Evolutionary conservation across 371 early-diverging fungal species (phyloP).

Genomic region (Circinella umbellata): DNA sequence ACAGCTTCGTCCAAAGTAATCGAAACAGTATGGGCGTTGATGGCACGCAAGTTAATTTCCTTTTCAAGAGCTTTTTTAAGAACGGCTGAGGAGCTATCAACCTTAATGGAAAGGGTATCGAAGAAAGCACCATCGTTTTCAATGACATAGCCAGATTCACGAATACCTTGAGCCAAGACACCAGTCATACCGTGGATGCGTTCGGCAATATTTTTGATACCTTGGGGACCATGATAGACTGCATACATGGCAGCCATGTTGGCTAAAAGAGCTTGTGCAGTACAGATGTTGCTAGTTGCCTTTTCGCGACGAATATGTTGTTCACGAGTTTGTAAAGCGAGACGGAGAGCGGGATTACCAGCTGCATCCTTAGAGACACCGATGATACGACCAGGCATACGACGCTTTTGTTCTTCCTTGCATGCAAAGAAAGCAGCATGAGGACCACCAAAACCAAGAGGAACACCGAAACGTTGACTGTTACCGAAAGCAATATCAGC

Average conservation of each 20-base stretch:
- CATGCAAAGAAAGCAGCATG: constrained; percentile 98
- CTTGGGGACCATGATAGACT: constrained; percentile 96
- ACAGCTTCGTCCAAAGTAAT: constrained; percentile 93
- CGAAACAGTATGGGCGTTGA: constrained; percentile 77
- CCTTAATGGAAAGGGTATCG: constrained; percentile 90
- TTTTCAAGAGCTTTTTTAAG: constrained; percentile 72
- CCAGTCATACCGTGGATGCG: constrained; percentile 89
- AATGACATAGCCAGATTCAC: constrained; percentile 69
- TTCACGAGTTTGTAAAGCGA: constrained; percentile 96
- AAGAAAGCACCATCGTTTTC: constrained; percentile 85
- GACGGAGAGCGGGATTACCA: constrained; percentile 91
- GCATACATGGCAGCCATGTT: constrained; percentile 96
- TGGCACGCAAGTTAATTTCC: constrained; percentile 87
- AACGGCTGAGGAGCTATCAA: constrained; percentile 66
- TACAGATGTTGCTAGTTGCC: constrained; percentile 98
- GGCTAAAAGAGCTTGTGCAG: constrained; percentile 92
- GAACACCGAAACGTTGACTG: constrained; percentile 97
- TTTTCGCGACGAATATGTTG: constrained; percentile 99
- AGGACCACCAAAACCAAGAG: constrained; percentile 98
- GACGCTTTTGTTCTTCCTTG: constrained; percentile 89
- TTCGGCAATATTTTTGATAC: constrained; percentile 87
- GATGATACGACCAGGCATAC: constrained; percentile 94
- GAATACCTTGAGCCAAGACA: constrained; percentile 79
- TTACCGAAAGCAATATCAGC: constrained; percentile 97
- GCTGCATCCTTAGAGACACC: constrained; percentile 93